These are phyloP conservation scores for Eucalyptus pauciflora DNA, from an alignment of 345 rosid genomes.

Conservation along the genomic window DNA sequence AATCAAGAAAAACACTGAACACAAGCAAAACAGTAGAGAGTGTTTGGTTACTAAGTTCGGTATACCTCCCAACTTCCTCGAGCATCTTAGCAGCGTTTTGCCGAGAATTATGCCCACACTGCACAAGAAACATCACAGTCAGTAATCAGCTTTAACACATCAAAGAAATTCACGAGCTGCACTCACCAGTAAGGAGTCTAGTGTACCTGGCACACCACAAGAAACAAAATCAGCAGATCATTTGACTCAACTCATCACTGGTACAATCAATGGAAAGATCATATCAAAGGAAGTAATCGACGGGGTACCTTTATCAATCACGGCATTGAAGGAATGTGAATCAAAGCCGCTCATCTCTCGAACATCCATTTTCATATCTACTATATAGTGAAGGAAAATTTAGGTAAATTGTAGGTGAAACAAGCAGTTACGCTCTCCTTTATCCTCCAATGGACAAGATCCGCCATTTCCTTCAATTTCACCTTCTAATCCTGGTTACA, in stretches of 20 bases:
- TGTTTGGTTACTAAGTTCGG: neutral
- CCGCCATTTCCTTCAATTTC: neutral
- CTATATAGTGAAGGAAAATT: neutral
- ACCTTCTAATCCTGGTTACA: neutral
- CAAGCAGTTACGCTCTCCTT: neutral
- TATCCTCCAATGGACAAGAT: neutral
- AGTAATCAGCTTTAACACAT: neutral
- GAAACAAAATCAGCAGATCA: neutral
- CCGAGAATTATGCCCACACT: conserved; percentile 77
- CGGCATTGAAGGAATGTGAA: conserved; percentile 56
- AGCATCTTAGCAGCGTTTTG: conserved; percentile 70
- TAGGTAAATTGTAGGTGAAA: neutral
- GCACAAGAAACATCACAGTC: neutral
- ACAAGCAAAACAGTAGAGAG: neutral
- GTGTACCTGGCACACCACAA: conserved; percentile 47
- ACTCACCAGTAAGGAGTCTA: conserved; percentile 87
- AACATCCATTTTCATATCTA: conserved; percentile 74
- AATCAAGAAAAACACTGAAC: conserved; percentile 42
- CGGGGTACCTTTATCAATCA: conserved; percentile 67
- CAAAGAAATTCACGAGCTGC: neutral
- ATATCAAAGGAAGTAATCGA: neutral
- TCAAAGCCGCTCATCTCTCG: conserved; percentile 60
- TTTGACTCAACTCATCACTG: neutral
- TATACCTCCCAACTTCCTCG: conserved; percentile 72
- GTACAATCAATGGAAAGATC: neutral